Percentiles rank a stretch among this genome's conserved stretches.
These are phyloP conservation scores for Mimosa bimucronata DNA, from an alignment of 306 rosid species.

Conservation along the genomic window DNA sequence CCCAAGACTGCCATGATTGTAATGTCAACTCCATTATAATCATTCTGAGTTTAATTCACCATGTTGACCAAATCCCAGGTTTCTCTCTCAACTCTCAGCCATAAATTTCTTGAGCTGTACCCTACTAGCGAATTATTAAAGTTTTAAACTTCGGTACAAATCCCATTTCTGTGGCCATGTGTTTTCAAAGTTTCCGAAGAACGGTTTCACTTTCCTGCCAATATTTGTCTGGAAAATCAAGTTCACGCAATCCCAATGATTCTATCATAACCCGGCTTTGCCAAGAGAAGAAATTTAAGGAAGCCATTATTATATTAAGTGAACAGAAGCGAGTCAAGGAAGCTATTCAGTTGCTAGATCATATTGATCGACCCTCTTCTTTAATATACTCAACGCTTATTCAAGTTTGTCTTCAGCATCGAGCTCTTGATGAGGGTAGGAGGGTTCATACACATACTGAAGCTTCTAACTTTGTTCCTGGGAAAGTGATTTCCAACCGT, in stretches of 20 bases:
- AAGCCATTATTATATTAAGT: constrained; percentile 54
- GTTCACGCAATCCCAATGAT: constrained; percentile 40
- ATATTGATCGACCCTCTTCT: constrained; percentile 50
- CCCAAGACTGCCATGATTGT: not conserved
- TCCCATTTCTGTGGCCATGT: not conserved
- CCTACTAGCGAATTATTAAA: too few species aligned
- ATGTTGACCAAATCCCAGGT: not conserved
- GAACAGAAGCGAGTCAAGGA: constrained; percentile 53
- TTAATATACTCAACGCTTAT: constrained; percentile 54
- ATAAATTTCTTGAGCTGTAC: too few species aligned
- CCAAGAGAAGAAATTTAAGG: constrained; percentile 44
- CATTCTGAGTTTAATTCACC: not conserved
- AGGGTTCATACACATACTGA: constrained; percentile 59
- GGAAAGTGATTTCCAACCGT: constrained; percentile 55
- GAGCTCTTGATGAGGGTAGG: constrained; percentile 60
- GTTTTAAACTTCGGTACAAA: not conserved
- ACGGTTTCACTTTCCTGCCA: constrained; percentile 40
- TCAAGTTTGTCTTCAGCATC: constrained; percentile 48
- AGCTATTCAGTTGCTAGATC: constrained; percentile 56
- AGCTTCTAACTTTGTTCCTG: constrained; percentile 55
- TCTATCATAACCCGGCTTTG: constrained; percentile 40
- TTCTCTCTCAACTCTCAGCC: not conserved
- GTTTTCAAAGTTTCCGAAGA: constrained; percentile 21
- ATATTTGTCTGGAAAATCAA: constrained; percentile 7
- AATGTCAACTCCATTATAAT: not conserved